These are phyloP conservation scores for Moringa oleifera DNA, from an alignment of 345 rosid species.

Conservation along the genomic window DNA sequence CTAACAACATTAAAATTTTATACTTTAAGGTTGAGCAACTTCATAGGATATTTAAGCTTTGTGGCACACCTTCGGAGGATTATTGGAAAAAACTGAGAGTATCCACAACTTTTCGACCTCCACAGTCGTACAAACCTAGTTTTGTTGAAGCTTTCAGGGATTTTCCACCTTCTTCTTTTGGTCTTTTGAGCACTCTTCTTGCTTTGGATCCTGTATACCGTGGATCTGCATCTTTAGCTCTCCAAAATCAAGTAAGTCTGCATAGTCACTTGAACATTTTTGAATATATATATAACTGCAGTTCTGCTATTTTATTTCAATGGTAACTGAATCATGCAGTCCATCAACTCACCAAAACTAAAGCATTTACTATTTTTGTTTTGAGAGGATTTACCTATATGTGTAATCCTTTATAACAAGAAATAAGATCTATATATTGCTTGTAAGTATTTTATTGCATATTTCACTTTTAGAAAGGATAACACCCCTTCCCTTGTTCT, in stretches of 20 bases:
- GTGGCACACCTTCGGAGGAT: constrained; percentile 83
- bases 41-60: constrained; percentile 76
- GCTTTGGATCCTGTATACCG: constrained; percentile 73
- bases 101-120: constrained; percentile 73
- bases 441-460: too few relatives aligned
- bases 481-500: too few relatives aligned
- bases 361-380: too few relatives aligned
- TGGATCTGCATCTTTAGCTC: constrained; percentile 74
- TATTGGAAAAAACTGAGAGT: constrained; percentile 76
- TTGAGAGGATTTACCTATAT: too few relatives aligned
- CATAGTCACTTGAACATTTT: neutral
- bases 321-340: neutral
- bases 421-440: too few relatives aligned
- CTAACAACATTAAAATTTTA: neutral
- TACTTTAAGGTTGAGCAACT: constrained; percentile 71
- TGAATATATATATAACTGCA: neutral
- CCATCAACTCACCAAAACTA: neutral
- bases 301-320: neutral
- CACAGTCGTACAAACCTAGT: constrained; percentile 64
- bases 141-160: constrained; percentile 58
- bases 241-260: constrained; percentile 61
- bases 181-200: constrained; percentile 69
- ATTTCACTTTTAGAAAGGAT: too few relatives aligned
- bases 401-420: too few relatives aligned
- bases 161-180: constrained; percentile 50